A percentile compares a stretch with the other conserved stretches of the same genome.
These are phyloP conservation scores for Deakozyma indianensis DNA, from an alignment of 805 yeast species.

Conservation along the genomic window DNA sequence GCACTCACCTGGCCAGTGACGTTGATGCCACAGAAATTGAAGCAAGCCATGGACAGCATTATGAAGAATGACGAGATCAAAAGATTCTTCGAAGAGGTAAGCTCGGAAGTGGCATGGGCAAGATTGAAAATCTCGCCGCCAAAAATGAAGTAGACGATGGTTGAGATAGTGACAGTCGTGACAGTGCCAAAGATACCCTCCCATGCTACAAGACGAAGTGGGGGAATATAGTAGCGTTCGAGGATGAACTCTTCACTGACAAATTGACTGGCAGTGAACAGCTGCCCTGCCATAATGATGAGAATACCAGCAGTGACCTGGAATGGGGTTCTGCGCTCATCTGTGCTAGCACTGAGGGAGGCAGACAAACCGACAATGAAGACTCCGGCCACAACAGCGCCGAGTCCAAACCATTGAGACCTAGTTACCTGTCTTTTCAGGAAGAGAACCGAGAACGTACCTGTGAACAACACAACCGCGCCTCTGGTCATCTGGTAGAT, in stretches of 20 bases:
- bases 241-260: slow-evolving; percentile 64
- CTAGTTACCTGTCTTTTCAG: slow-evolving; percentile 39
- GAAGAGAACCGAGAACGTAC: slow-evolving; percentile 50
- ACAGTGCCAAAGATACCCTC: slow-evolving; percentile 58
- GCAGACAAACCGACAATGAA: slow-evolving; percentile 64
- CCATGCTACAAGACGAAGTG: slow-evolving; percentile 52
- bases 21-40: slow-evolving; percentile 62
- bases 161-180: slow-evolving; percentile 31
- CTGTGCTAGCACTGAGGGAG: slow-evolving; percentile 19
- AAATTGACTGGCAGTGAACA: slow-evolving; percentile 63
- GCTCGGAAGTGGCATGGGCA: slow-evolving; percentile 15
- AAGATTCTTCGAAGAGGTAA: slow-evolving; percentile 15
- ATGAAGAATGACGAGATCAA: slow-evolving; percentile 42
- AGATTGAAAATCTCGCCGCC: slow-evolving; percentile 34
- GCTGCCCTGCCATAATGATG: slow-evolving; percentile 44
- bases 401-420: slow-evolving; percentile 53
- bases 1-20: slow-evolving; percentile 55
- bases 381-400: slow-evolving; percentile 55
- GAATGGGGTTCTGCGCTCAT: slow-evolving; percentile 1
- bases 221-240: slow-evolving; percentile 36
- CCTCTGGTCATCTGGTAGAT: slow-evolving; percentile 82
- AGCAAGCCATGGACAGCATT: slow-evolving; percentile 57
- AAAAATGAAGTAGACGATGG: slow-evolving; percentile 26
- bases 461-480: slow-evolving; percentile 61
- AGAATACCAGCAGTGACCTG: slow-evolving; percentile 36